phyloP scores from a whole-genome alignment of 139 green algal species.

The Chlorella sp. region DNA sequence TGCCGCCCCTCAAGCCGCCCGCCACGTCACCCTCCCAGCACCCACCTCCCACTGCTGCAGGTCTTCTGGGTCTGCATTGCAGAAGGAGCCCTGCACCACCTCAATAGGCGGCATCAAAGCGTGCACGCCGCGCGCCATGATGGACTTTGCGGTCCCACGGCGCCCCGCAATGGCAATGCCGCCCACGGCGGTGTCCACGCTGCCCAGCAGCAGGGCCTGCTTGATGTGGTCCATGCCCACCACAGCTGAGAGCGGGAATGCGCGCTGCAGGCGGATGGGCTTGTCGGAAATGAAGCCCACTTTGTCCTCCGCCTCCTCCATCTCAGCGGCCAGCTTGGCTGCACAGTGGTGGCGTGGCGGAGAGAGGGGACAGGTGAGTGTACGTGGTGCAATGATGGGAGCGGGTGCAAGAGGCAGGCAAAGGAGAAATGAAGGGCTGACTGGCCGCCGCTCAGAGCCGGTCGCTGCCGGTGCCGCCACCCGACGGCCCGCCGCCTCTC shows the following conservation, averaged over 20 bases:
- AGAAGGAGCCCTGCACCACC: conserved; percentile 89
- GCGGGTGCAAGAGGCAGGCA: not conserved
- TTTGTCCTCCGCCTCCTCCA: conserved; percentile 35
- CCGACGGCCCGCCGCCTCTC: not conserved
- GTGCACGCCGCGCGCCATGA: conserved; percentile 97
- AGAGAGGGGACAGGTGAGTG: not conserved
- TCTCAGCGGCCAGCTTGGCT: conserved; percentile 33
- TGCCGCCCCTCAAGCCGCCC: not conserved
- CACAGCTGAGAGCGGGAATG: conserved; percentile 87
- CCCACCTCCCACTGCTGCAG: conserved; percentile 87
- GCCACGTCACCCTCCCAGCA: not conserved
- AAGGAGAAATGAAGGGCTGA: not conserved
- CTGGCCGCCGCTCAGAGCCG: too few relatives aligned
- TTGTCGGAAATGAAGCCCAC: conserved; percentile 34
- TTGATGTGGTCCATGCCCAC: conserved; percentile 97
- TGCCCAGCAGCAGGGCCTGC: conserved; percentile 95
- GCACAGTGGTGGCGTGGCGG: not conserved
- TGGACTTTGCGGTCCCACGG: conserved; percentile 95
- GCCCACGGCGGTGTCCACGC: conserved; percentile 90
- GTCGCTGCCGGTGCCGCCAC: not conserved
- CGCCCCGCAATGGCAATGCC: conserved; percentile 94
- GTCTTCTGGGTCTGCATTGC: conserved; percentile 95
- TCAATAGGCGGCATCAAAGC: conserved; percentile 98
- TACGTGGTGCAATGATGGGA: not conserved
- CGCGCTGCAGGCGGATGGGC: conserved; percentile 50